A percentile compares a stretch with the other conserved stretches of the same genome.
phyloP scores from a whole-genome alignment of 2,329 filamentous ascomycete genomes.

The Didymellaceae sp. region DNA sequence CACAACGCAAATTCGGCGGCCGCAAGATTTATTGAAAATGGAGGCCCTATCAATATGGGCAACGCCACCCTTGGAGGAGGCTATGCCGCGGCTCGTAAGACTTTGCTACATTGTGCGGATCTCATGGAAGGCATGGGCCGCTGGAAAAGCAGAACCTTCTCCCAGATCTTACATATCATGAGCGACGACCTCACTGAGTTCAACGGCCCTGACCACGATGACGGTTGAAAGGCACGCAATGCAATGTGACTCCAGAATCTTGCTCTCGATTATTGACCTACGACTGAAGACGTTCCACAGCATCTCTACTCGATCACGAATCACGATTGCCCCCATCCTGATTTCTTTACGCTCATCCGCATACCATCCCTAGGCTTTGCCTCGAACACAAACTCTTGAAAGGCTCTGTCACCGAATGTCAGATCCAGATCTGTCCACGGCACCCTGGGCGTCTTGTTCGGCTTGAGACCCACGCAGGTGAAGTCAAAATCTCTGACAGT shows the following conservation, averaged over 20 bases:
- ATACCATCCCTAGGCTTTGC: conserved; percentile 42
- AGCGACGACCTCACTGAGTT: conserved; percentile 56
- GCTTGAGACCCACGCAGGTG: conserved; percentile 33
- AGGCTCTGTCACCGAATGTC: conserved; percentile 40
- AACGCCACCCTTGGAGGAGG: conserved; percentile 58
- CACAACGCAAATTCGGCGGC: conserved; percentile 34
- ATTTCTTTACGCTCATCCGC: conserved; percentile 38
- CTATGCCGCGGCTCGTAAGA: conserved; percentile 59
- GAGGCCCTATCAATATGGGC: conserved; percentile 56
- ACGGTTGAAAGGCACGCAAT: not conserved
- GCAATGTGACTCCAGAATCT: not conserved
- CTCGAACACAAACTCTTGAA: conserved; percentile 41
- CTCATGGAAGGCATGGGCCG: conserved; percentile 61
- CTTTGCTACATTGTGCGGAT: conserved; percentile 59
- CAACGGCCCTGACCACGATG: conserved; percentile 12
- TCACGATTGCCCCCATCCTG: conserved; percentile 14
- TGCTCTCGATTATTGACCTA: not conserved
- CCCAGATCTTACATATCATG: conserved; percentile 62
- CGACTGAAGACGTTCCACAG: no score
- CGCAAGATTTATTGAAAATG: conserved; percentile 56
- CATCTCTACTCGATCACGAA: not conserved
- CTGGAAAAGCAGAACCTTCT: conserved; percentile 59
- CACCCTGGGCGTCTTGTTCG: conserved; percentile 33
- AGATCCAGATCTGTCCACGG: conserved; percentile 38
- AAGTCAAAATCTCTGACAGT: conserved; percentile 60